phyloP scores from a whole-genome alignment of 2,329 filamentous ascomycete species.

The Botrytis cinerea region DNA sequence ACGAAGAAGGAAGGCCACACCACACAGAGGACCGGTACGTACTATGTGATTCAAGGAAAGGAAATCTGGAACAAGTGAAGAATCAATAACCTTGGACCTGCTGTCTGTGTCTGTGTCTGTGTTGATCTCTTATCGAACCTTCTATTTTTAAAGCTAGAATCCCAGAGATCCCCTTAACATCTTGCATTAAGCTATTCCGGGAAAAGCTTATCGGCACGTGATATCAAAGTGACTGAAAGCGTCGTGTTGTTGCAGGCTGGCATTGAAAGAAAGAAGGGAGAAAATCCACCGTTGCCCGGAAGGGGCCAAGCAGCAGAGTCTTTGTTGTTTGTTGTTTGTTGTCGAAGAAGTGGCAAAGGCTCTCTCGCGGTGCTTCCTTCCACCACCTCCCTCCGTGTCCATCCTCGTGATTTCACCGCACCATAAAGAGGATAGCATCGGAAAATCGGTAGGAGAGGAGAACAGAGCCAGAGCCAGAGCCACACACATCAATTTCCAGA shows the following conservation, averaged over 20 bases:
- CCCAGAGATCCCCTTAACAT: not conserved
- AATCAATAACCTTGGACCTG: not conserved
- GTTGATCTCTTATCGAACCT: constrained; percentile 6
- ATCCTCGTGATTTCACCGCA: constrained; percentile 8
- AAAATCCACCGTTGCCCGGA: not conserved
- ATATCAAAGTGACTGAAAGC: constrained; percentile 13
- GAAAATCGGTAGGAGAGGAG: not conserved
- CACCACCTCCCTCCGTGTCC: constrained; percentile 14
- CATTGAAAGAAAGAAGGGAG: not conserved
- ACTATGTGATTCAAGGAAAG: not conserved
- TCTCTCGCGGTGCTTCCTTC: constrained; percentile 4
- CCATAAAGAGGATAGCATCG: constrained; percentile 16
- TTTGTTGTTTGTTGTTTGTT: not conserved
- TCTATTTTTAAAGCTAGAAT: constrained; percentile 11
- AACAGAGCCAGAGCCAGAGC: not conserved
- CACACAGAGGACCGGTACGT: too few species aligned
- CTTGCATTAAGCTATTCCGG: constrained; percentile 5
- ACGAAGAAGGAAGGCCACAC: not conserved
- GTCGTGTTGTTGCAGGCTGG: not conserved
- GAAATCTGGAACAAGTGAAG: not conserved
- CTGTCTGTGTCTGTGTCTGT: not conserved
- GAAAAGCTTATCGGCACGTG: constrained; percentile 21
- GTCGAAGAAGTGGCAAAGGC: not conserved
- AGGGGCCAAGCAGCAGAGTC: not conserved
- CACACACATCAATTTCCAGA: constrained; percentile 13